Base-by-base conservation (phyloP, 345 rosid genomes). In the Moricandia moricandioides region DNA sequence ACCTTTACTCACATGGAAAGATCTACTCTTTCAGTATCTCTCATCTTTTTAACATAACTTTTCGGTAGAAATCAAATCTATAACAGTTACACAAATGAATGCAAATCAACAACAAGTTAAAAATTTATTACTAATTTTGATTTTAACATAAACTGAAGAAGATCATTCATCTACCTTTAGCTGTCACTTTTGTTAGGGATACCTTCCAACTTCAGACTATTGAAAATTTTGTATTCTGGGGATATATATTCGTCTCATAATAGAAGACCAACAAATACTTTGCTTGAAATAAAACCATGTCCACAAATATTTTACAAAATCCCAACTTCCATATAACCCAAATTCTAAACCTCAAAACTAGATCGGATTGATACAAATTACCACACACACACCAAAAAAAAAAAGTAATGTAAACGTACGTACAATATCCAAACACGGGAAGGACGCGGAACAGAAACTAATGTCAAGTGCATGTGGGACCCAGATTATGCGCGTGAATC, bases 381-480 rank as follows among this genome's bases (percentile, higher is more conserved):
- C 49, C 49, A 57, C 39, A 34, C 30, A 11, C 12, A 21, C 4
- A 21, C 5, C 3, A 8, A 33, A 3, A 7, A 37, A 3, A 14
- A 14, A 3, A 12, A 62, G 0, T 12, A 39, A 39, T 39, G 45
- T 39, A 39, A 2, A 45, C 52, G 52, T 45, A 17, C 27, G 55
- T 33, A 43, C 4, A 13, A 12, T 37, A 29, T 6, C 18, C 8
- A 55, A 7, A 76, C 66, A 39, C 59, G 57, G 67, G 33, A 56
- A 24, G 51, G 69, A 80, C 86, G 76, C 84, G 86, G 80, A 83
- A 75, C 69, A 79, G 62, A 70, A 72, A 75, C 69, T 16, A 1
- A 13, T 49, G 7, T 40, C 27, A 54, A 29, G 21, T 67, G 16
- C 10, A 1, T 6, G n/a, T 21, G 11, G 65, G 71, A 68, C 47